Base-by-base conservation (phyloP, 2,329 filamentous ascomycete genomes). In the Ascochyta viciae-villosae region DNA sequence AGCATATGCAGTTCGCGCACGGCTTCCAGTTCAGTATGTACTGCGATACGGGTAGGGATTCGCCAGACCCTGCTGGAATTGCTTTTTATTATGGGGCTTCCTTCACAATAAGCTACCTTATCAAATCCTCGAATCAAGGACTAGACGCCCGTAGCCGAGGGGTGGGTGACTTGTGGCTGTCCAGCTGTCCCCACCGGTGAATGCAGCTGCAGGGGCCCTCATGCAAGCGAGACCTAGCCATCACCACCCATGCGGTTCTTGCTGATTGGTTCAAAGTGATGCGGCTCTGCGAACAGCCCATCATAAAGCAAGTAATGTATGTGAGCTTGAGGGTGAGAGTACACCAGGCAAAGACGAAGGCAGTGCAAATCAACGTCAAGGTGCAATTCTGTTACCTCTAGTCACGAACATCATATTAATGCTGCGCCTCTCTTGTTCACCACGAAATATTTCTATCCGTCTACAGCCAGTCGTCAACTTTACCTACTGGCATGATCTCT, bases 241-340 rank as follows among this genome's bases (percentile, higher is more conserved):
- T 55, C 34, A 37, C 22, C 16, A 34, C 27, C 34, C 48, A 55
- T 54, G 56, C 52, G 51, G 49, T 34, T 27, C 6, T 19, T 31
- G 54, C 46, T 61, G 31, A 64, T 65, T 59, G 19, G 52, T 27
- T 19, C 41, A 19, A 45, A 24, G 9, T 31, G 19, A 71, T 75
- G 73, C 69, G 73, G 73, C 73, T 75, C 73, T 75, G 73, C 72
- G 55, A 65, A 23, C 26, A 24, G 49, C 52, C 50, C 34, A 64
- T 56, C 68, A 73, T 75, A 74, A 74, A 74, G 65, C 58, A 66
- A 23, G 53, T 58, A 44, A 56, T 49, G 61, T 52, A 65, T 65
- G 63, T 39, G 55, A 58, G 58, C 48, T 60, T 57, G 46, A 61
- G 55, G 54, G 57, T 57, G 61, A 57, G 52, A 58, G 59, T 62